phyloP scores from a whole-genome alignment of 257 asterid species.

The Rhazya stricta region DNA sequence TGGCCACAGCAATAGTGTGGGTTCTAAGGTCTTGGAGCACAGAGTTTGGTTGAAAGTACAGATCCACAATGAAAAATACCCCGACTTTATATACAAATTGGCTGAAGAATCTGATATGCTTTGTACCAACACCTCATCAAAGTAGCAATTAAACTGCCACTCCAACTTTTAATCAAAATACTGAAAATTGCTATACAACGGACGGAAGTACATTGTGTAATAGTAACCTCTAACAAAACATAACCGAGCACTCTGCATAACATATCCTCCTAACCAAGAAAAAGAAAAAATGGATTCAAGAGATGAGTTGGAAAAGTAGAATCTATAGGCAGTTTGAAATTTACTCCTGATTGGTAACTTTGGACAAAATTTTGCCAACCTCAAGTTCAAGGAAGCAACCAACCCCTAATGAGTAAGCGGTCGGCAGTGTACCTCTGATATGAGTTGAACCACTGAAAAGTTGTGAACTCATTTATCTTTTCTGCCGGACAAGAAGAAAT shows the following conservation, averaged over 20 bases:
- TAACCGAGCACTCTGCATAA: too few relatives aligned
- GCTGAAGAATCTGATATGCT: neutral
- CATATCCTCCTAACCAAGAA: neutral
- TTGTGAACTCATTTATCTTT: too few relatives aligned
- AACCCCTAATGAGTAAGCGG: neutral
- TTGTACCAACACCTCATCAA: neutral
- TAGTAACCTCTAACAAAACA: neutral
- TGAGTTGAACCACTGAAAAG: too few relatives aligned
- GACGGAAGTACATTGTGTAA: neutral
- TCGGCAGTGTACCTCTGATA: neutral
- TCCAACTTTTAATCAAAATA: neutral
- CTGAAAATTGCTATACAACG: neutral
- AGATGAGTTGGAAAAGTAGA: neutral
- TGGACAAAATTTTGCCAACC: neutral
- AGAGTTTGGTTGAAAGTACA: neutral
- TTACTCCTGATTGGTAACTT: neutral
- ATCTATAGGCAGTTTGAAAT: neutral
- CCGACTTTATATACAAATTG: neutral
- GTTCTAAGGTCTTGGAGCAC: neutral
- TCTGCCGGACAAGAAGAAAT: neutral
- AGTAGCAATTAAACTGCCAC: neutral
- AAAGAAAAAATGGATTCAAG: neutral
- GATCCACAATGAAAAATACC: neutral
- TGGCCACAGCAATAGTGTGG: neutral
- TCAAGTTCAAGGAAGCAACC: neutral